Conservation (phyloP, 2,329 filamentous ascomycete genomes). For the Basipetospora chlamydospora region DNA sequence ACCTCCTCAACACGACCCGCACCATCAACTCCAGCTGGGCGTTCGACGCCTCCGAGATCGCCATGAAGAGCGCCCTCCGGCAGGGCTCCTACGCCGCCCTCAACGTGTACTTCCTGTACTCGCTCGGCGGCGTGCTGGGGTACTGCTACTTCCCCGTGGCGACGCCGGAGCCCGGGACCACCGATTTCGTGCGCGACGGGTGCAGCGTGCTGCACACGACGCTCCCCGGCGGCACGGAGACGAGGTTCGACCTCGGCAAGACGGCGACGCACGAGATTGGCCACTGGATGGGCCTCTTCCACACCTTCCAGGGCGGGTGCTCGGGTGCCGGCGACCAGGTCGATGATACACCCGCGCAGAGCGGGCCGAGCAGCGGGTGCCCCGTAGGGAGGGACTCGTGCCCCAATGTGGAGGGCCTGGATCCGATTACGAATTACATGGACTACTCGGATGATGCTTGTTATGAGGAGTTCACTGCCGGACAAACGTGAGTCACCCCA, state of each 20-base stretch:
- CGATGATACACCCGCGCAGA: slow-evolving; percentile 24
- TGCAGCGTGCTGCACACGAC: slow-evolving; percentile 23
- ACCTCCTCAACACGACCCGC: slow-evolving; percentile 22
- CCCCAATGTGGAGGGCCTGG: slow-evolving; percentile 15
- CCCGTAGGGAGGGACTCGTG: slow-evolving; percentile 21
- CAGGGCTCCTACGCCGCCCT: slow-evolving; percentile 25
- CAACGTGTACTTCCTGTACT: slow-evolving; percentile 30
- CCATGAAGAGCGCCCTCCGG: slow-evolving; percentile 30
- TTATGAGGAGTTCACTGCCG: slow-evolving; percentile 28
- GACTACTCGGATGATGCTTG: slow-evolving; percentile 27
- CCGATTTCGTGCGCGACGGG: slow-evolving; percentile 22
- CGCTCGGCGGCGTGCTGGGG: slow-evolving; percentile 21
- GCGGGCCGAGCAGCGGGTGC: slow-evolving; percentile 19
- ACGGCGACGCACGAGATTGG: slow-evolving; percentile 27
- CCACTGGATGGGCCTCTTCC: slow-evolving; percentile 33
- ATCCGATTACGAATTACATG: slow-evolving; percentile 25
- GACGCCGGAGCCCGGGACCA: slow-evolving; percentile 14
- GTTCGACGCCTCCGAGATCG: slow-evolving; percentile 20
- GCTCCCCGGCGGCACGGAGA: slow-evolving; percentile 21
- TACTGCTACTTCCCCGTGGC: slow-evolving; percentile 31
- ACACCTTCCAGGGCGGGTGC: slow-evolving; percentile 31
- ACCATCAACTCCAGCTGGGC: slow-evolving; percentile 32
- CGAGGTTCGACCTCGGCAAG: slow-evolving; percentile 20
- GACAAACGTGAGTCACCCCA: slow-evolving; percentile 14
- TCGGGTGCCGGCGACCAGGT: slow-evolving; percentile 21